Evolutionary conservation across 2,329 filamentous ascomycete species (phyloP).

Genomic region (Lecanicillium sp.): DNA sequence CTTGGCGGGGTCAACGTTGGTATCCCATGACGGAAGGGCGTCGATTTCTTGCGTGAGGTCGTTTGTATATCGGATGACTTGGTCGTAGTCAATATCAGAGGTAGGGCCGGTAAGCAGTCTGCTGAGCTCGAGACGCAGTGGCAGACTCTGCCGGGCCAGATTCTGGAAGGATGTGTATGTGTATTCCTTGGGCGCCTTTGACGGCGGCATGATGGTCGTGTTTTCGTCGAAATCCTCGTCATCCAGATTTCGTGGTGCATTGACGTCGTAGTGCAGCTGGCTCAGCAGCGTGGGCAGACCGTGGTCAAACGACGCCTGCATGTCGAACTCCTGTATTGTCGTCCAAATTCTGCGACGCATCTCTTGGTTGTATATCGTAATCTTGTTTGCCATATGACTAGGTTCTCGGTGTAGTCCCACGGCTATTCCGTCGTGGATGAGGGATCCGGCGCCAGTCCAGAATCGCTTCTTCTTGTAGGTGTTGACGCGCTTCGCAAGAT

Average conservation of each 20-base stretch:
- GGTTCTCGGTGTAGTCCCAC: conserved; percentile 53
- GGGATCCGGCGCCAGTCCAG: conserved; percentile 47
- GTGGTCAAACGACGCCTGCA: conserved; percentile 54
- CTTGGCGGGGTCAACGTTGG: conserved; percentile 25
- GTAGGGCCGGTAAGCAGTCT: conserved; percentile 46
- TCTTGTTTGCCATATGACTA: conserved; percentile 43
- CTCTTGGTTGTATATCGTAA: conserved; percentile 52
- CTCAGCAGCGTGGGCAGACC: conserved; percentile 50
- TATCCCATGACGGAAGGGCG: conserved; percentile 47
- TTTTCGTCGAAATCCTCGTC: conserved; percentile 50
- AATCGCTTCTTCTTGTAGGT: conserved; percentile 58
- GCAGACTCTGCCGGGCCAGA: conserved; percentile 46
- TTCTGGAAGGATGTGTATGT: conserved; percentile 53
- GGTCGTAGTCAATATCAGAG: conserved; percentile 50
- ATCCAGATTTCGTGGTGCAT: conserved; percentile 48
- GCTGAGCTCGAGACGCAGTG: conserved; percentile 48
- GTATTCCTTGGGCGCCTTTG: conserved; percentile 43
- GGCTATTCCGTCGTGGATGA: conserved; percentile 49
- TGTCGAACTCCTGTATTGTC: conserved; percentile 52
- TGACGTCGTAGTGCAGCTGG: conserved; percentile 46
- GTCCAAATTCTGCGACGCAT: conserved; percentile 55
- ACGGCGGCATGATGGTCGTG: conserved; percentile 40
- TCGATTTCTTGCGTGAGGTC: conserved; percentile 54
- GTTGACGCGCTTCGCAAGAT: conserved; percentile 53
- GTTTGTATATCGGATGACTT: conserved; percentile 53